Evolutionary conservation across 768 basidiomycete species (phyloP), one percentile per base, ranked within the genome.

Genomic region (Phanerochaete carnosa): DNA sequence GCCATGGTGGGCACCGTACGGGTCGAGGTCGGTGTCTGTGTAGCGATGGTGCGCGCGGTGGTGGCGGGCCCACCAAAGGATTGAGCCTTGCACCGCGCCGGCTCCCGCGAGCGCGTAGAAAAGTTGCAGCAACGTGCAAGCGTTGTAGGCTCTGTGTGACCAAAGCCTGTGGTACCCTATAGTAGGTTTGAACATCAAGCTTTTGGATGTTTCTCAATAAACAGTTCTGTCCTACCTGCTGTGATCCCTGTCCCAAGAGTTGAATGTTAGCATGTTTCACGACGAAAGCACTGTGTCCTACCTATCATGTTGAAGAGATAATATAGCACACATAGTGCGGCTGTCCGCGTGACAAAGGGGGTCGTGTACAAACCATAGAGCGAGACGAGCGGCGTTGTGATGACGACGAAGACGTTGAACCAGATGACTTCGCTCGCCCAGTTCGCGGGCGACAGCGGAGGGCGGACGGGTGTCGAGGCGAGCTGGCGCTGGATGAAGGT

Each of bases 61-160:
- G 52, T 94, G 94, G 55, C 95, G 85, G 26, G 89, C 88, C 97
- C 97, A 98, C 97, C 97, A 98, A 73, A 93, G 90, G 77, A 99
- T 95, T 26, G 95, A 97, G 11, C 96, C 96, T 71, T 99, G 86
- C 39, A 96, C 90, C 4, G 96, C 95, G 52, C 97, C 96, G 1
- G 94, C 89, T 56, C 97, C 97, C 9, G 87, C 83, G 26, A 92
- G 68, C 22, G 95, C 92, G 55, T 97, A 84, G 63, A 84, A 75
- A 69, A 93, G 97, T 72, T 98, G 89, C 12, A 98, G 76, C 15
- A 90, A 88, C 60, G 80, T 80, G 6, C 89, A 86, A 28, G 96
- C 97, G 70, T 97, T 98, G 75, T 95, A 99, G 0, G 92, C 82
- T 59, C 97, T 85, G 70, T 99, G 97, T 9, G 97, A 92, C 95